A percentile compares a stretch with the other conserved stretches of the same genome.
These are phyloP conservation scores for Knoxia roxburghii DNA, from an alignment of 257 asterid genomes.

Conservation along the genomic window DNA sequence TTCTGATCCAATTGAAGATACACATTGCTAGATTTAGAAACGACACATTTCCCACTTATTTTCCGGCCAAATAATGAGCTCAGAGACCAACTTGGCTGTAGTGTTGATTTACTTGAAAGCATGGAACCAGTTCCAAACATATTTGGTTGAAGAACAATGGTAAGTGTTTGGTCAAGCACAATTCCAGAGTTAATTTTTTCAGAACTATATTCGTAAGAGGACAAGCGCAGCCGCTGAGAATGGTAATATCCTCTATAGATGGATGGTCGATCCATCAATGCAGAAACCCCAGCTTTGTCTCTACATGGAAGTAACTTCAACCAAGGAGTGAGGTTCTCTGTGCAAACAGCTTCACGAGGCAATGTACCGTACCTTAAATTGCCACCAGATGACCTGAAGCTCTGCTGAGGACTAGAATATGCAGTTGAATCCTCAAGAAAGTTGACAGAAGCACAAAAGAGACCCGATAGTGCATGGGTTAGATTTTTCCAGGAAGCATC, in stretches of 20 bases:
- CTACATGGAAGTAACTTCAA: conserved; percentile 97
- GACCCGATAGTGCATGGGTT: conserved; percentile 96
- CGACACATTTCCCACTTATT: conserved; percentile 61
- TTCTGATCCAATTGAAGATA: conserved; percentile 67
- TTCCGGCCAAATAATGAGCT: conserved; percentile 83
- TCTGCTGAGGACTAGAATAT: conserved; percentile 77
- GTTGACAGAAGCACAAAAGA: conserved; percentile 97
- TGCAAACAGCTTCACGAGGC: conserved; percentile 99
- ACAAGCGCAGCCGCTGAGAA: conserved; percentile 80
- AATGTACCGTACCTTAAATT: conserved; percentile 77
- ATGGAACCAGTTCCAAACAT: conserved; percentile 25
- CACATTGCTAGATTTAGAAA: conserved; percentile 68
- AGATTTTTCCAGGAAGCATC: conserved; percentile 88
- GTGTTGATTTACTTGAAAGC: conserved; percentile 32
- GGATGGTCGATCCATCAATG: conserved; percentile 88
- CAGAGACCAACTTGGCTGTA: conserved; percentile 83
- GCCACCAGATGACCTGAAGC: conserved; percentile 53
- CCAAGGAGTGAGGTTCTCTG: conserved; percentile 99
- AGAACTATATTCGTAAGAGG: conserved; percentile 54
- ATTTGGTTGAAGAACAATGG: conserved; percentile 78
- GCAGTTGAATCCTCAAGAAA: conserved; percentile 84
- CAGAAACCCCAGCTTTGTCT: conserved; percentile 89
- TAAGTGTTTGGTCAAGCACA: conserved; percentile 84
- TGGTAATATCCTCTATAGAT: conserved; percentile 79
- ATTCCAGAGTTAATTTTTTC: conserved; percentile 42